Evolutionary conservation across 371 early-diverging fungal genomes (phyloP).

Genomic region (Saksenaea oblongispora): DNA sequence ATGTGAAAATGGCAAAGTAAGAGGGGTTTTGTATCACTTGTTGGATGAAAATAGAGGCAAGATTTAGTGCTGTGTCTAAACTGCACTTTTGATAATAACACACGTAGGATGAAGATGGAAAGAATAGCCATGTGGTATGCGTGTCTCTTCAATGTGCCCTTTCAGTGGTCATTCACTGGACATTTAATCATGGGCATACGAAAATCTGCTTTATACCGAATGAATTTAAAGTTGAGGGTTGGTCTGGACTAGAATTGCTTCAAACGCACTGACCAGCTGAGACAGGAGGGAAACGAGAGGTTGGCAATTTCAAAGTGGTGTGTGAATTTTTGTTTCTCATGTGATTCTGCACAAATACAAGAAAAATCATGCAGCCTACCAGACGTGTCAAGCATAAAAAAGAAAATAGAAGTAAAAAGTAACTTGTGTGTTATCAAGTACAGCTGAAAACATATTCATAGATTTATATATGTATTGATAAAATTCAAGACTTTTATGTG

Average conservation of each 20-base stretch:
- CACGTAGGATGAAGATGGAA: background rate
- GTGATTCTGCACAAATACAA: constrained; percentile 1
- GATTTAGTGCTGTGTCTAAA: background rate
- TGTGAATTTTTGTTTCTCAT: background rate
- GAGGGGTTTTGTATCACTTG: background rate
- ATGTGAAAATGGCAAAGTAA: background rate
- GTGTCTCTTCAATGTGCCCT: too few relatives aligned
- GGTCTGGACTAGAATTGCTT: background rate
- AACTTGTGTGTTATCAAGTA: too few relatives aligned
- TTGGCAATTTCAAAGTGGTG: background rate
- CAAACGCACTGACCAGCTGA: constrained; percentile 7
- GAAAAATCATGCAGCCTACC: background rate
- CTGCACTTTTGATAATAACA: too few relatives aligned
- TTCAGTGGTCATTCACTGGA: too few relatives aligned
- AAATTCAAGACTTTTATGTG: too few relatives aligned
- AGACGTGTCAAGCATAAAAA: background rate
- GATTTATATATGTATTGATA: background rate
- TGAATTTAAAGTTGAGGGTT: background rate
- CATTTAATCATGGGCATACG: background rate
- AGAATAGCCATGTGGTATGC: too few relatives aligned
- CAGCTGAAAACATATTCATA: too few relatives aligned
- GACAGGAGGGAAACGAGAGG: background rate
- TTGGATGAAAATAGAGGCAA: background rate
- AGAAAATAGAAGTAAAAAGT: background rate
- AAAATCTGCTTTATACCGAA: background rate